phyloP scores from a whole-genome alignment of 2,329 filamentous ascomycete genomes.

The Claviceps humidiphila region DNA sequence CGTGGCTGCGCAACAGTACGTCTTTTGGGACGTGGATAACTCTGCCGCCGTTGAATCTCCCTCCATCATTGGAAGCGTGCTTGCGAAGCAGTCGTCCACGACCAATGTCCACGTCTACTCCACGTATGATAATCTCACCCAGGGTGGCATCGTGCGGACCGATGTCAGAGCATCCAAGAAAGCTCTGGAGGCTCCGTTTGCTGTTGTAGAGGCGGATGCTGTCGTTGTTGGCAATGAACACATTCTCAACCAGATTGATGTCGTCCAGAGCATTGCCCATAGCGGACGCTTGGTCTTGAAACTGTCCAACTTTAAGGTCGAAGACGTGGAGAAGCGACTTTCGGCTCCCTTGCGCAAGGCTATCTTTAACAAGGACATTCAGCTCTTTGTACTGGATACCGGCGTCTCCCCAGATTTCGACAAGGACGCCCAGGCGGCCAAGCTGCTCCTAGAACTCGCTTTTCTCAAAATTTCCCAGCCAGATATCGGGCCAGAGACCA shows the following conservation, averaged over 20 bases:
- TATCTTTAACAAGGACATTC: conserved; percentile 54
- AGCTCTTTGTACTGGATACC: conserved; percentile 65
- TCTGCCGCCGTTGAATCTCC: conserved; percentile 55
- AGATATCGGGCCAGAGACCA: conserved; percentile 44
- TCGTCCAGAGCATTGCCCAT: conserved; percentile 55
- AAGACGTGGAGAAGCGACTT: conserved; percentile 80
- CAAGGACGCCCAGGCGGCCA: conserved; percentile 47
- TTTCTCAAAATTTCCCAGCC: conserved; percentile 70
- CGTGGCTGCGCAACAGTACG: conserved; percentile 64
- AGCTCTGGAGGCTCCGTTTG: conserved; percentile 73
- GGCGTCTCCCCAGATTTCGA: conserved; percentile 54
- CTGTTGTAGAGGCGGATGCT: conserved; percentile 66
- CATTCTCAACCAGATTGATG: conserved; percentile 64
- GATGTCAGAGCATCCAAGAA: conserved; percentile 77
- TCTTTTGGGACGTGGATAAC: conserved; percentile 83
- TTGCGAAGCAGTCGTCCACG: conserved; percentile 61
- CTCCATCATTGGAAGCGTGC: conserved; percentile 40
- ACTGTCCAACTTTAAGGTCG: conserved; percentile 68
- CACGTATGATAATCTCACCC: conserved; percentile 50
- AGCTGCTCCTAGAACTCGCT: conserved; percentile 62
- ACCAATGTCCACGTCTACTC: conserved; percentile 48
- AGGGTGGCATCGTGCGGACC: conserved; percentile 68
- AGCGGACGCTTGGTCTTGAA: conserved; percentile 64
- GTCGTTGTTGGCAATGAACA: conserved; percentile 67
- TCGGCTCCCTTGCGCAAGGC: conserved; percentile 56